phyloP scores from a whole-genome alignment of 1,284 basidiomycete genomes.

The Pulveroboletus sp. region DNA sequence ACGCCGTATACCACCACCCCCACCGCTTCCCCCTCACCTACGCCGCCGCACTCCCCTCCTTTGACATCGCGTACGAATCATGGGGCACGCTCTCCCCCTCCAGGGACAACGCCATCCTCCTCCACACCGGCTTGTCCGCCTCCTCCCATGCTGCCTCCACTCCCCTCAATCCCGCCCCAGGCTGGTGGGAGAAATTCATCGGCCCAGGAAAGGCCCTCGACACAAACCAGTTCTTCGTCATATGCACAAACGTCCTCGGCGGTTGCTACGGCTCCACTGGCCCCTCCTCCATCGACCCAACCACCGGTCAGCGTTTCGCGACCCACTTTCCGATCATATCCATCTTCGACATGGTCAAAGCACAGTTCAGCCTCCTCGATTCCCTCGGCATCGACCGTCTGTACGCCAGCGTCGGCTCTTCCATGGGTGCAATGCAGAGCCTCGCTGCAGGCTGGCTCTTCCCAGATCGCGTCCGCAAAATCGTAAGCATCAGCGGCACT shows the following conservation, averaged over 20 bases:
- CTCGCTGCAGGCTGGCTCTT: constrained; percentile 94
- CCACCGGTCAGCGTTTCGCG: constrained; percentile 75
- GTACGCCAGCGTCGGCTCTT: constrained; percentile 91
- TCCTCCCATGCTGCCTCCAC: constrained; percentile 95
- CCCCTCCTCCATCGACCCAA: constrained; percentile 78
- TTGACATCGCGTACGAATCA: constrained; percentile 95
- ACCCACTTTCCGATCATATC: constrained; percentile 91
- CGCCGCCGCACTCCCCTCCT: constrained; percentile 67
- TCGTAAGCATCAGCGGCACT: constrained; percentile 93
- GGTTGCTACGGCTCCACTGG: constrained; percentile 98
- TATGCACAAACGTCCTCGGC: constrained; percentile 97
- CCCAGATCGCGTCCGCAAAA: constrained; percentile 83
- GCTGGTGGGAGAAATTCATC: constrained; percentile 99
- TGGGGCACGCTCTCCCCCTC: constrained; percentile 87
- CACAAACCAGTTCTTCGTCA: constrained; percentile 89
- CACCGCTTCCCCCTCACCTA: constrained; percentile 76
- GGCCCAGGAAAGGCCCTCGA: constrained; percentile 94
- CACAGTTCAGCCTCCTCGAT: constrained; percentile 88
- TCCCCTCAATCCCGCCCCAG: constrained; percentile 73
- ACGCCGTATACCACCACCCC: constrained; percentile 64
- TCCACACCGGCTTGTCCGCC: constrained; percentile 95
- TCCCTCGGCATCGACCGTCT: constrained; percentile 82
- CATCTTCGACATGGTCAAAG: constrained; percentile 96
- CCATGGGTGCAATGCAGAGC: constrained; percentile 99
- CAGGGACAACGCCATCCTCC: constrained; percentile 89